Conservation (phyloP, 177 flowering plant genomes). For the Vitis hybrid region DNA sequence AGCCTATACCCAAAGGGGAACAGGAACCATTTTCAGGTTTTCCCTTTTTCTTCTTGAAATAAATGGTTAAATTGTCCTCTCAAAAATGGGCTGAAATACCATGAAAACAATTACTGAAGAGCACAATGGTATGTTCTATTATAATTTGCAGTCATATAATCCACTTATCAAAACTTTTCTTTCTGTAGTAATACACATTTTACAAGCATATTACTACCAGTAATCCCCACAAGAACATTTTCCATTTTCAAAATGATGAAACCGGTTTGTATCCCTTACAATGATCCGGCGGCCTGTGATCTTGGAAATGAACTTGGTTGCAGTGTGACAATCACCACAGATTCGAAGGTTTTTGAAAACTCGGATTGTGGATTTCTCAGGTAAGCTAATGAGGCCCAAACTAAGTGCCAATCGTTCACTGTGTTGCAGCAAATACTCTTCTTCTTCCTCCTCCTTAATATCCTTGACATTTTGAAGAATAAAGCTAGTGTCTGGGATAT, state of each 20-base stretch:
- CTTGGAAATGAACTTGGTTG: conserved; percentile 29
- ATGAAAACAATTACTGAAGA: neutral
- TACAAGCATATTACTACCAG: conserved; percentile 16
- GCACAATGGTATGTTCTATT: neutral
- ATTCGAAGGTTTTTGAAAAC: conserved; percentile 34
- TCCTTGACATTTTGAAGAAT: conserved; percentile 25
- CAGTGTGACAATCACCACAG: conserved; percentile 36
- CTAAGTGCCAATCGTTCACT: conserved; percentile 35
- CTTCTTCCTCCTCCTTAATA: conserved; percentile 20
- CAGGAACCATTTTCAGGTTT: no score
- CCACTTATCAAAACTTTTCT: neutral
- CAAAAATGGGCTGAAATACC: neutral
- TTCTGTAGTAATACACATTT: neutral
- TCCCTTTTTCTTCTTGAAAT: no score
- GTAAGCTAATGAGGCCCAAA: conserved; percentile 28
- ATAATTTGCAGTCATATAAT: neutral
- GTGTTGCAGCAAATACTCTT: conserved; percentile 29
- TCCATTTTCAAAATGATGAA: conserved; percentile 36
- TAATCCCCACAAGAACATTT: conserved; percentile 30
- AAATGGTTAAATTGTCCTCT: no score
- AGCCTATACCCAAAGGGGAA: no score
- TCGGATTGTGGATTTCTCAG: conserved; percentile 22
- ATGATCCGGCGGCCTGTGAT: conserved; percentile 21
- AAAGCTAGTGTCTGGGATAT: conserved; percentile 30
- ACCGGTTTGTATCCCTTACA: conserved; percentile 31